Evolutionary conservation across 192 early-diverging fungal species (phyloP), one percentile per base, ranked within the genome.

Genomic region (Backusella mclennaniae): DNA sequence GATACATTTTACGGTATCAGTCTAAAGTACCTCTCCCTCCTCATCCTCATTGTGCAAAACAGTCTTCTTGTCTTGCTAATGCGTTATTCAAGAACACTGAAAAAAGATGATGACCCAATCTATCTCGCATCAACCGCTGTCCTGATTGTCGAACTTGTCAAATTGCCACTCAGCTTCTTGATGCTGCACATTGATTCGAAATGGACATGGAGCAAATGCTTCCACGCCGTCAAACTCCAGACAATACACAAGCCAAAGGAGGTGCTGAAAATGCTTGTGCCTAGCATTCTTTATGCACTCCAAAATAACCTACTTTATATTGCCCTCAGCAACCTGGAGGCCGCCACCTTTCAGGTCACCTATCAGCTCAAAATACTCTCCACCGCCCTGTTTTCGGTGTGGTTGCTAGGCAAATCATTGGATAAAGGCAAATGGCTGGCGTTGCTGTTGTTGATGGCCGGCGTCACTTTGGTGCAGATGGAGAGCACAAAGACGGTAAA

Each of bases 81-180:
- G 95, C 90, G 93, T 33, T 97, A 96, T 82, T 96, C 96, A 11
- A 87, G 95, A 7, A 84, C 87, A 41, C 73, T 82, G 29, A 80
- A 85, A 17, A 79, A 76, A 31, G 83, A 81, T 0, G 86, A 82
- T 59, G 84, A 89, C 42, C 89, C 87, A 23, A 85, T 84, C 76
- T 99, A 96, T 83, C 85, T 95, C 68, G 86, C 95, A 6, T 96
- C 96, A 12, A 98, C 97, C 2, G 97, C 97, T 1, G 97, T 99
- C 12, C 92, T 96, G 70, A 79, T 94, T 59, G 93, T 92, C 36
- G 97, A 97, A 84, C 78, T 95, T 66, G 85, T 92, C 69, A 99
- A 97, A 84, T 87, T 97, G n/a, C 52, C 89, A 15, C 79, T 86
- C 12, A 87, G 88, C 59, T 78, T 84, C 29, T 36, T 38, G 1